These are phyloP conservation scores for Brassica incana DNA, from an alignment of 345 rosid species.

Conservation along the genomic window DNA sequence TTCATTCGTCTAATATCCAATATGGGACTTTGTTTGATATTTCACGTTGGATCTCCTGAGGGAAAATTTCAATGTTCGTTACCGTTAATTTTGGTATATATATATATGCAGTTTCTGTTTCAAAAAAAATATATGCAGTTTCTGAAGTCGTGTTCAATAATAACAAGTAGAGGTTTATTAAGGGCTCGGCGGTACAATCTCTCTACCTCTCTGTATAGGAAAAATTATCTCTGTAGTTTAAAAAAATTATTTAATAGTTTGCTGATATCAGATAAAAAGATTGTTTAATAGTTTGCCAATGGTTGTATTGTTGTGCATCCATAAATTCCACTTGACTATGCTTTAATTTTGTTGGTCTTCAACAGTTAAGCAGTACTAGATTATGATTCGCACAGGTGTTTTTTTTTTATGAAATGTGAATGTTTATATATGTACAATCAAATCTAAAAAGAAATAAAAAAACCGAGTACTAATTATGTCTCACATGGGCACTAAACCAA, in stretches of 20 bases:
- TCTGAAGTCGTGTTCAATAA: background rate
- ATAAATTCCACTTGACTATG: background rate
- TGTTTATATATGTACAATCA: too few species aligned
- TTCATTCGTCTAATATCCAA: too few species aligned
- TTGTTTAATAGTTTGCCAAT: background rate
- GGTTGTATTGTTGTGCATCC: slow-evolving; percentile 1
- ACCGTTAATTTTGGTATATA: background rate
- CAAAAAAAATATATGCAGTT: background rate
- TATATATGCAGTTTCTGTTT: background rate
- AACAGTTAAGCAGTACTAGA: background rate
- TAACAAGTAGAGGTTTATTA: background rate
- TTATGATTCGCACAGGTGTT: too few species aligned
- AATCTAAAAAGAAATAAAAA: too few species aligned
- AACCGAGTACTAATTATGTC: too few species aligned
- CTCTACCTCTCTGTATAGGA: background rate
- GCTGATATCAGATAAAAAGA: background rate
- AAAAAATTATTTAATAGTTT: background rate
- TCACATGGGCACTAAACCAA: too few species aligned
- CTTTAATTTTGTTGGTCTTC: background rate
- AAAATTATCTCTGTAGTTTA: background rate
- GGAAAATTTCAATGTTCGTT: background rate
- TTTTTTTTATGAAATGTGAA: too few species aligned
- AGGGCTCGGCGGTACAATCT: background rate
- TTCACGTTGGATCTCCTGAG: slow-evolving; percentile 23
- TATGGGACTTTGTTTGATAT: too few species aligned